A percentile compares a stretch with the other conserved stretches of the same genome.
These are phyloP conservation scores for Aureobasidium leucospermi DNA, from an alignment of 2,329 filamentous ascomycete species.

Conservation along the genomic window DNA sequence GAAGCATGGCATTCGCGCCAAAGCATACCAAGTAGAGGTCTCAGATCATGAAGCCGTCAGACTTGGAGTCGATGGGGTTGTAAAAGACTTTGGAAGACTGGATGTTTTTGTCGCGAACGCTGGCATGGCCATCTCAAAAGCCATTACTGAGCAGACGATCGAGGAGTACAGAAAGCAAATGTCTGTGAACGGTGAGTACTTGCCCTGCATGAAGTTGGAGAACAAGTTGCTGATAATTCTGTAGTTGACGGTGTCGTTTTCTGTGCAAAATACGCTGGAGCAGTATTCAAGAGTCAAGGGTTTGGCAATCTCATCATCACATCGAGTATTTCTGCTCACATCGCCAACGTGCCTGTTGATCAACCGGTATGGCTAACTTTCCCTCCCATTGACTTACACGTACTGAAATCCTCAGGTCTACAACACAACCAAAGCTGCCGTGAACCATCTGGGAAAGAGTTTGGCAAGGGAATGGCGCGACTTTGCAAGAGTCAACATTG, in stretches of 20 bases:
- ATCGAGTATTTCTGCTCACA: constrained; percentile 27
- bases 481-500: constrained; percentile 51
- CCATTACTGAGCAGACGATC: constrained; percentile 47
- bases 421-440: constrained; percentile 50
- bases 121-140: constrained; percentile 46
- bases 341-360: constrained; percentile 40
- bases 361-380: constrained; percentile 34
- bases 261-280: constrained; percentile 35
- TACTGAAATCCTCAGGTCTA: constrained; percentile 32
- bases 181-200: constrained; percentile 44
- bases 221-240: not conserved
- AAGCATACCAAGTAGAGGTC: constrained; percentile 19
- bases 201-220: too few relatives aligned
- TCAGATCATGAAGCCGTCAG: constrained; percentile 26
- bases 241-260: constrained; percentile 33
- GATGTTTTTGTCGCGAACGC: constrained; percentile 43
- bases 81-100: constrained; percentile 33
- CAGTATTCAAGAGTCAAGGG: constrained; percentile 36
- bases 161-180: constrained; percentile 47
- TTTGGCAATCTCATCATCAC: constrained; percentile 46
- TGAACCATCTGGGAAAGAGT: constrained; percentile 51
- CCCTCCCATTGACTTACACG: not conserved
- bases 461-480: constrained; percentile 51
- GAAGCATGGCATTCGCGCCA: constrained; percentile 14
- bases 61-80: constrained; percentile 27